Conservation (phyloP, 352 stramenopile genomes). For the Phytophthora hybrid region DNA sequence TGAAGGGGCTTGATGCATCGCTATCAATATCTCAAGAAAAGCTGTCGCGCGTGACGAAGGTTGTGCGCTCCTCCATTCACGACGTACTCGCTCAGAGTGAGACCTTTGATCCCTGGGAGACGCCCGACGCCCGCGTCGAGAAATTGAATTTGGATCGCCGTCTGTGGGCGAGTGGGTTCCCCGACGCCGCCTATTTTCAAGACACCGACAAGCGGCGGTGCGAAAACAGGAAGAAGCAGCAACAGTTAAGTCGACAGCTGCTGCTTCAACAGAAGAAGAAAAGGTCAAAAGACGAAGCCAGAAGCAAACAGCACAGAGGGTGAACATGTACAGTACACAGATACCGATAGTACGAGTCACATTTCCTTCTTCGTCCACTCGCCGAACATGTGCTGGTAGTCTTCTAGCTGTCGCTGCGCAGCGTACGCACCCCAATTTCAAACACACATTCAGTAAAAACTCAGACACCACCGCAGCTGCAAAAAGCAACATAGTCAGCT, state of each 20-base stretch:
- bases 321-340: slow-evolving; percentile 5
- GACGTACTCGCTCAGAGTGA: slow-evolving; percentile 40
- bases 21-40: slow-evolving; percentile 19
- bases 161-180: slow-evolving; percentile 58
- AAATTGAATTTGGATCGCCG: slow-evolving; percentile 48
- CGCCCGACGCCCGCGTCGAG: slow-evolving; percentile 49
- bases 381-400: slow-evolving; percentile 85
- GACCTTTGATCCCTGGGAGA: slow-evolving; percentile 51
- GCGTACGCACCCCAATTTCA: not conserved
- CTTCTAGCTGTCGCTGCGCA: slow-evolving; percentile 67
- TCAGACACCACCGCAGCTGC: not conserved
- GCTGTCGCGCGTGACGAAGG: slow-evolving; percentile 13
- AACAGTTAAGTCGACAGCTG: slow-evolving; percentile 40
- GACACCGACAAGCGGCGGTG: slow-evolving; percentile 33
- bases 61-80: slow-evolving; percentile 33
- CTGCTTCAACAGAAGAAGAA: slow-evolving; percentile 29
- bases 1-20: slow-evolving; percentile 16
- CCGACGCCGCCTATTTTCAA: slow-evolving; percentile 57
- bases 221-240: slow-evolving; percentile 43
- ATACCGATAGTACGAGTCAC: slow-evolving; percentile 36
- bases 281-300: slow-evolving; percentile 7
- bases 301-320: slow-evolving; percentile 10
- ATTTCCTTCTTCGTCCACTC: slow-evolving; percentile 89
- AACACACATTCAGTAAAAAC: not conserved
- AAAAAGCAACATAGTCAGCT: not conserved